These are phyloP conservation scores for Imleria badia DNA, from an alignment of 768 basidiomycete species.

Conservation along the genomic window DNA sequence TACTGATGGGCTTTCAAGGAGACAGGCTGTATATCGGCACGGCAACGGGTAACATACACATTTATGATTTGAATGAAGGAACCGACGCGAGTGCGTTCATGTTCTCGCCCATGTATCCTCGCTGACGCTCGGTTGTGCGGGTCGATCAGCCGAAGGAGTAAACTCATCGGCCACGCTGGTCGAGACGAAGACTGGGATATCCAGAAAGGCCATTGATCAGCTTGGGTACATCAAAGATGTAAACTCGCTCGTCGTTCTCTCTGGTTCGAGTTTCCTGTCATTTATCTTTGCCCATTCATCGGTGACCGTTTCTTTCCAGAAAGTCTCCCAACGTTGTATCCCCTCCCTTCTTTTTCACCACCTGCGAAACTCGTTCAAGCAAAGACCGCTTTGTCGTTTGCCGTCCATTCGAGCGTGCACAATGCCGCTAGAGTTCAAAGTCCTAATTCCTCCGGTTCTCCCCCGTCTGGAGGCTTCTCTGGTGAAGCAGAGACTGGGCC, in stretches of 20 bases:
- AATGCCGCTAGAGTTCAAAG: slow-evolving; percentile 34
- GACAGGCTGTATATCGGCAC: slow-evolving; percentile 65
- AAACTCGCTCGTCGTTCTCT: slow-evolving; percentile 81
- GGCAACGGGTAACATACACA: slow-evolving; percentile 50
- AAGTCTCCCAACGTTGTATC: slow-evolving; percentile 67
- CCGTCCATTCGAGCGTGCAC: slow-evolving; percentile 62
- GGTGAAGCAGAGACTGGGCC: slow-evolving; percentile 15
- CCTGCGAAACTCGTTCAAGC: slow-evolving; percentile 73
- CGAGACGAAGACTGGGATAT: slow-evolving; percentile 66
- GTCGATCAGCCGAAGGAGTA: slow-evolving; percentile 5
- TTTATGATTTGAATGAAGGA: slow-evolving; percentile 47
- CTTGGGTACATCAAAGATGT: slow-evolving; percentile 82
- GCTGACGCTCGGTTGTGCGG: neutral
- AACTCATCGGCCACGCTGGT: slow-evolving; percentile 36
- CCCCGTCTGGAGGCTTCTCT: slow-evolving; percentile 7
- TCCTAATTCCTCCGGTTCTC: slow-evolving; percentile 12
- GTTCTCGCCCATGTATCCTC: slow-evolving; percentile 26
- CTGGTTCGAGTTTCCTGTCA: slow-evolving; percentile 51
- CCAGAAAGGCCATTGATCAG: slow-evolving; percentile 79
- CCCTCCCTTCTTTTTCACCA: slow-evolving; percentile 70
- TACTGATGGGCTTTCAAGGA: slow-evolving; percentile 33
- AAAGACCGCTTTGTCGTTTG: slow-evolving; percentile 82
- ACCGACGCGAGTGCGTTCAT: slow-evolving; percentile 38
- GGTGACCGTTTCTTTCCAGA: slow-evolving; percentile 45
- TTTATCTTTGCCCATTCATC: neutral